A percentile compares a stretch with the other conserved stretches of the same genome.
These are phyloP conservation scores for Penicillium pulvis DNA, from an alignment of 495 filamentous ascomycete species.

Conservation along the genomic window DNA sequence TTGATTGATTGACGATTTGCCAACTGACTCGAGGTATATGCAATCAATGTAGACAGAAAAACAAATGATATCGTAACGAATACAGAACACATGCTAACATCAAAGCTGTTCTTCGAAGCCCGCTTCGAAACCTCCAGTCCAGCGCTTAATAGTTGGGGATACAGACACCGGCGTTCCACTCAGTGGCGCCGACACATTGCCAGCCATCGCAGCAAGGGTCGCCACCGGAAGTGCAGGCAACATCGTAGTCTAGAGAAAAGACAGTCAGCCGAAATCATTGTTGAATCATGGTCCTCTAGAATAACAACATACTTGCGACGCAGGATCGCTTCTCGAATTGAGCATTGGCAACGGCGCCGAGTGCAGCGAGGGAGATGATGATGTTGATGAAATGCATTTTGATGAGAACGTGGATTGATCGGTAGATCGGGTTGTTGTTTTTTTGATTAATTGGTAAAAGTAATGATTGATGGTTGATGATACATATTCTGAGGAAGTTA, in stretches of 20 bases:
- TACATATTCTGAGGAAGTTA: too few species aligned
- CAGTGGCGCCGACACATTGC: not conserved
- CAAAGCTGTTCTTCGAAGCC: not conserved
- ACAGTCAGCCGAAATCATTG: not conserved
- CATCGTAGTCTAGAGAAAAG: not conserved
- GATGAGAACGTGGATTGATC: not conserved
- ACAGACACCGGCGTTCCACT: not conserved
- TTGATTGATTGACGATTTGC: too few species aligned
- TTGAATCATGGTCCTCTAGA: not conserved
- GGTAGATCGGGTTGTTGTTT: not conserved
- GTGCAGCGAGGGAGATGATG: not conserved
- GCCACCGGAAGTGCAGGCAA: not conserved
- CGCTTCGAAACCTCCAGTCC: not conserved
- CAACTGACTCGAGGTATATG: not conserved
- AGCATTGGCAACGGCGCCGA: not conserved
- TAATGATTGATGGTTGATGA: too few species aligned
- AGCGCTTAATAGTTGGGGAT: not conserved
- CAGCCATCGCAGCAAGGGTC: not conserved
- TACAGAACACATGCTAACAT: not conserved
- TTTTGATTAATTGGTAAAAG: too few species aligned
- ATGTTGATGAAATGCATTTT: not conserved
- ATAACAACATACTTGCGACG: not conserved
- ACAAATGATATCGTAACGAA: not conserved
- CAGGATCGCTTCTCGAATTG: not conserved
- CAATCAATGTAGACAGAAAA: not conserved